These are phyloP conservation scores for Calonectria hawksworthii DNA, from an alignment of 2,329 filamentous ascomycete genomes.

Conservation along the genomic window DNA sequence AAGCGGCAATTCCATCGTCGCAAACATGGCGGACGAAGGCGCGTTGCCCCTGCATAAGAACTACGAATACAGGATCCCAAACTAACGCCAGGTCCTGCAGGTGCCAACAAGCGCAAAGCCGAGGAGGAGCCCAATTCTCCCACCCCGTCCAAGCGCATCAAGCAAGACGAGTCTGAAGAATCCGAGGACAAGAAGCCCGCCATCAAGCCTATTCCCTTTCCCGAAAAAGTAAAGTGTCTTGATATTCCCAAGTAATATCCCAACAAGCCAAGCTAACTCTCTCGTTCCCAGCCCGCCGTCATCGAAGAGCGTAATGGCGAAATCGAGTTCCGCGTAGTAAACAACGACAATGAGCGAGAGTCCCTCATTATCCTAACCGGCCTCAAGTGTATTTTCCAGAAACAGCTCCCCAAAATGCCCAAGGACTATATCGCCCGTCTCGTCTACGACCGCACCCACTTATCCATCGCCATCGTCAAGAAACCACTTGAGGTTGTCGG, in stretches of 20 bases:
- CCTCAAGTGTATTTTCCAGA: constrained; percentile 98
- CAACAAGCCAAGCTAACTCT: not conserved
- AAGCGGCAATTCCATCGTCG: constrained; percentile 12
- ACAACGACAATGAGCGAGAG: constrained; percentile 91
- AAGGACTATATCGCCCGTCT: constrained; percentile 98
- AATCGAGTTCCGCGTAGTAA: constrained; percentile 97
- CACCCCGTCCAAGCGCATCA: constrained; percentile 75
- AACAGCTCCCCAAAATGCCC: constrained; percentile 98
- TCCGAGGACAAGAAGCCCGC: constrained; percentile 61
- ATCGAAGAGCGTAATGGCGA: constrained; percentile 94
- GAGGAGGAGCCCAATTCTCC: constrained; percentile 74
- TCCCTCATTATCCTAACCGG: constrained; percentile 95
- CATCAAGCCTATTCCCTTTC: constrained; percentile 83
- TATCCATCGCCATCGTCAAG: constrained; percentile 98
- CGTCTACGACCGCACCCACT: constrained; percentile 95
- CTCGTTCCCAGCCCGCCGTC: constrained; percentile 78
- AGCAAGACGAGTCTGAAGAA: constrained; percentile 58
- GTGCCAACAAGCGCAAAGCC: constrained; percentile 83
- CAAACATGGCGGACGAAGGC: constrained; percentile 46
- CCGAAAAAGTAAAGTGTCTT: constrained; percentile 78
- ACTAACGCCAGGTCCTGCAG: constrained; percentile 48
- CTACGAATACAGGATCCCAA: not conserved
- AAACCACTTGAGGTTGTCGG: constrained; percentile 96
- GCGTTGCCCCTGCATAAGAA: not conserved
- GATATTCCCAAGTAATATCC: not conserved